Evolutionary conservation across 305 asterid species (phyloP).

Genomic region (Fraxinus nigra): DNA sequence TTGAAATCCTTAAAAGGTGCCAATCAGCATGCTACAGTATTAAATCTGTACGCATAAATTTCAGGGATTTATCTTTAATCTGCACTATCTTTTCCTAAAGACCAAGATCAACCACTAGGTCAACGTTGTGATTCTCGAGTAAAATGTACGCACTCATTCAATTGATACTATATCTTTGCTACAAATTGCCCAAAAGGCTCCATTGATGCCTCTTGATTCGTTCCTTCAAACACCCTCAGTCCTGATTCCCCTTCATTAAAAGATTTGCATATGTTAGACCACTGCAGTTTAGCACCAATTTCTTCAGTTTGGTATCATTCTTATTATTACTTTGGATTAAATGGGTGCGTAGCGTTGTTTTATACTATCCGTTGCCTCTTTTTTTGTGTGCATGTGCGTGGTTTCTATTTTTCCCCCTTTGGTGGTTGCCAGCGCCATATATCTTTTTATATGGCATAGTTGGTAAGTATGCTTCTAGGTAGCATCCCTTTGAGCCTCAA

Average conservation of each 20-base stretch:
- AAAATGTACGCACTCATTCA: background rate
- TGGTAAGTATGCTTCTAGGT: background rate
- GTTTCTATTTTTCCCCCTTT: background rate
- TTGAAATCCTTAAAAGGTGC: background rate
- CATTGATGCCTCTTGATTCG: background rate
- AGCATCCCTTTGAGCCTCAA: background rate
- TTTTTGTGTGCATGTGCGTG: background rate
- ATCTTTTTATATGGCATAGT: background rate
- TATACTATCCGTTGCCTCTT: background rate
- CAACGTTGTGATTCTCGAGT: background rate
- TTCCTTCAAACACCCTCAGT: background rate
- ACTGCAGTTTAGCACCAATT: background rate
- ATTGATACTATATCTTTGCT: background rate
- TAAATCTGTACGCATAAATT: background rate
- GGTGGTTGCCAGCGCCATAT: background rate
- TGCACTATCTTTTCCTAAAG: background rate
- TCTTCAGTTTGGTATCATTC: background rate
- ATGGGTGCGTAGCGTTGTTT: background rate
- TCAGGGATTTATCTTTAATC: background rate
- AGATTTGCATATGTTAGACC: background rate
- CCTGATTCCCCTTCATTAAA: background rate
- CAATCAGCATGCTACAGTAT: background rate
- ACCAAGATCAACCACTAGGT: background rate
- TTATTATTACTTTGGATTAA: background rate
- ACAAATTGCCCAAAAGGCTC: background rate